Evolutionary conservation across 176 grass and related monocot genomes (phyloP).

Genomic region (Carex littledalei): DNA sequence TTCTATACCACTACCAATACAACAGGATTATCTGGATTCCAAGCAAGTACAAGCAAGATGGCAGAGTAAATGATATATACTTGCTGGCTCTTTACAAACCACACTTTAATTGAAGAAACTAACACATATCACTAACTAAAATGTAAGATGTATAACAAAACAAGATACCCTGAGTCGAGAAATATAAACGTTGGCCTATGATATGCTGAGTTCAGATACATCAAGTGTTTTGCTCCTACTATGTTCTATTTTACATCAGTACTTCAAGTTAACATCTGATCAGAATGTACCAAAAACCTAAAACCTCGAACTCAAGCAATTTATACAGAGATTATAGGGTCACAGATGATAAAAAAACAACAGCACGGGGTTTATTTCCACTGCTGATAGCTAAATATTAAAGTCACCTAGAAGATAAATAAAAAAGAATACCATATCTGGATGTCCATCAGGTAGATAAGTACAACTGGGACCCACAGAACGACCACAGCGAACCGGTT

Average conservation of each 20-base stretch:
- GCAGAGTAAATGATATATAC: neutral
- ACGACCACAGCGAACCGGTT: slow-evolving; percentile 66
- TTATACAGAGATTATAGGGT: neutral
- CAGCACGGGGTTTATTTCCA: neutral
- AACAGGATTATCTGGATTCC: neutral
- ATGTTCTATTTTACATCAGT: neutral
- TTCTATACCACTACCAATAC: neutral
- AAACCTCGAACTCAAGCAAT: neutral
- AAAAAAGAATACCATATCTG: slow-evolving; percentile 70
- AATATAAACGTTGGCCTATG: neutral
- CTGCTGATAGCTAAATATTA: neutral
- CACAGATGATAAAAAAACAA: neutral
- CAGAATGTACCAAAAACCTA: neutral
- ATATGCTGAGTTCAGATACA: neutral
- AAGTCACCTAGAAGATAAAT: neutral
- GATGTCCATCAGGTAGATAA: slow-evolving; percentile 96
- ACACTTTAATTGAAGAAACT: neutral
- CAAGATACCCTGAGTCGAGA: neutral
- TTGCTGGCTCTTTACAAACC: neutral
- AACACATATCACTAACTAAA: neutral
- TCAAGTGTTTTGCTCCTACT: too few species aligned
- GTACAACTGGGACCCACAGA: slow-evolving; percentile 75
- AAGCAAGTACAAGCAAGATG: neutral
- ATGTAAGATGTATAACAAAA: neutral
- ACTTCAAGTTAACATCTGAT: neutral